Percentiles rank a stretch among this genome's conserved stretches.
Conservation (phyloP, 257 asterid species). For the Jacaranda copaia region DNA sequence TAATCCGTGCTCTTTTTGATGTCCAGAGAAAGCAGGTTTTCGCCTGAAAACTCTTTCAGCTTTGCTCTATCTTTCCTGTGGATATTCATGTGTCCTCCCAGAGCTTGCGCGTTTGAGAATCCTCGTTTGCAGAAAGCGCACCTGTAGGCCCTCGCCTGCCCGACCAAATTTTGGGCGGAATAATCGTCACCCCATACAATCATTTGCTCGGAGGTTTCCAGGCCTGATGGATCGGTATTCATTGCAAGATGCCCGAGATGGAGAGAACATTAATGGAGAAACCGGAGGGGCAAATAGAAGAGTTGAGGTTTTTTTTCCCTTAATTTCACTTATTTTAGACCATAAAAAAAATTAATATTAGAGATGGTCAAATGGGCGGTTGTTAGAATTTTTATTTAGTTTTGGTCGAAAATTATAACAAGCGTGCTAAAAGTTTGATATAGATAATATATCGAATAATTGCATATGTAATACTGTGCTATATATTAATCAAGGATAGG, state of each 20-base stretch:
- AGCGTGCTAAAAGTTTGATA: conserved; percentile 55
- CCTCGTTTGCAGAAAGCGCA: conserved; percentile 75
- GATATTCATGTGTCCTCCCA: conserved; percentile 86
- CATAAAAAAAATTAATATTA: not conserved
- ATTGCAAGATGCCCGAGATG: conserved; percentile 23
- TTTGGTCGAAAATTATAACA: conserved; percentile 34
- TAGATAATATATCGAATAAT: conserved; percentile 29
- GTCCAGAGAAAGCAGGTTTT: conserved; percentile 40
- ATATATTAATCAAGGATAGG: conserved; percentile 29
- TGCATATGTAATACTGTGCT: not conserved
- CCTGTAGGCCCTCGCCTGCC: conserved; percentile 44
- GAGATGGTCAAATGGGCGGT: conserved; percentile 53
- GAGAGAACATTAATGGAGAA: not conserved
- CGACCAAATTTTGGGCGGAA: conserved; percentile 19
- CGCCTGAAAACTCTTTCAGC: conserved; percentile 51
- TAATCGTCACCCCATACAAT: conserved; percentile 33
- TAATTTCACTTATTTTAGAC: not conserved
- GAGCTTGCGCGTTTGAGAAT: conserved; percentile 79
- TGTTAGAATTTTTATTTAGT: not conserved
- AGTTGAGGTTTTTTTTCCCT: not conserved
- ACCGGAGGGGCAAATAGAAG: not conserved
- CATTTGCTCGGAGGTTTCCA: conserved; percentile 36
- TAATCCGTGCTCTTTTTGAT: conserved; percentile 13
- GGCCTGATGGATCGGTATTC: conserved; percentile 46
- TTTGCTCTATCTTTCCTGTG: conserved; percentile 79